Evolutionary conservation across 768 basidiomycete genomes (phyloP), one percentile per base, ranked within the genome.

Genomic region (Leccinum incarnatum): DNA sequence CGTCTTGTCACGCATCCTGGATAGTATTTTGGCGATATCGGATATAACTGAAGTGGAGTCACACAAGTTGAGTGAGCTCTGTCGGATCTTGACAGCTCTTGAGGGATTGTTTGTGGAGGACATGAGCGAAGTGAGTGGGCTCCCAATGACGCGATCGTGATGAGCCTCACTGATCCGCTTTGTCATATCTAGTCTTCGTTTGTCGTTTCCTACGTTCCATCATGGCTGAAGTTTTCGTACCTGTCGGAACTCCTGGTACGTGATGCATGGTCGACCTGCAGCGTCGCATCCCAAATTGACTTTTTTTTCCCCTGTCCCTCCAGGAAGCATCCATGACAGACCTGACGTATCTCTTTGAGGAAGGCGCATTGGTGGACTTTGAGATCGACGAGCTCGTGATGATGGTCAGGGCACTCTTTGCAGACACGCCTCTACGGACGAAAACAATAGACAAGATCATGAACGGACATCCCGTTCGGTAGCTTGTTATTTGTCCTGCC

Each of bases 191-290:
- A 89, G 83, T 80, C 87, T 19, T 88, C 91, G 0, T 85, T 89
- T 51, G 86, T 93, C 7, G 89, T 88, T 1, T 86, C 85, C 0
- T 93, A 92, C 62, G 91, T 95, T n/a, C 89, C 92, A 2, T 87
- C 85, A 12, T 98, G 95, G 95, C 79, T 97, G 65, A 96, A 96
- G 72, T 96, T 92, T 72, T 93, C 90, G 19, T 98, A 98, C 72
- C 79, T 97, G 5, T 92, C 92, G 2, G 95, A 97, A 72, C 81
- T 98, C 12, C 71, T 98, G 79, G 94, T 95, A 59, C 49, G 89
- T 5, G 46, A 25, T 79, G 27, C 40, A 10, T 30, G 21, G 46
- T 8, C 51, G 30, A 15, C 27, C 46, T 27, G 34, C 40, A 12
- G 32, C n/a, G 21, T 59, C 19, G 14, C 34, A 21, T 55, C 34